Percentiles rank a stretch among this genome's conserved stretches.
phyloP scores from a whole-genome alignment of 2,329 filamentous ascomycete genomes.

The Pezizomycotina sp. region DNA sequence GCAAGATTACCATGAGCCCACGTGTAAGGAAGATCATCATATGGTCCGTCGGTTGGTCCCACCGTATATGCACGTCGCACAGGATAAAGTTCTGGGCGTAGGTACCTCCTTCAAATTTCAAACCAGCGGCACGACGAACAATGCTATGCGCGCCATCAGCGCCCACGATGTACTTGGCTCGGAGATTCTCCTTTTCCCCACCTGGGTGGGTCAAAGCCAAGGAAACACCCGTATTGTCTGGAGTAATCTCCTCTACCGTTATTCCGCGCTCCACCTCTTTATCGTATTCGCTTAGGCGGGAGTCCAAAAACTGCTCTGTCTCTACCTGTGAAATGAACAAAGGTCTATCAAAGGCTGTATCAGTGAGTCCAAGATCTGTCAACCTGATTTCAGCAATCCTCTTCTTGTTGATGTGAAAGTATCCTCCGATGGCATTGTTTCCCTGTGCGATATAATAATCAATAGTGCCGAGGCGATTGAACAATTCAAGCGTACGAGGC shows the following conservation, averaged over 20 bases:
- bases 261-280: conserved; percentile 25
- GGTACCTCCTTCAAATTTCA: conserved; percentile 31
- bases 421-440: conserved; percentile 29
- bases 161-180: conserved; percentile 34
- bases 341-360: conserved; percentile 27
- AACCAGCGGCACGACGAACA: conserved; percentile 31
- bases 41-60: conserved; percentile 26
- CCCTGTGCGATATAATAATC: conserved; percentile 29
- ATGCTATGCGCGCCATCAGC: conserved; percentile 39
- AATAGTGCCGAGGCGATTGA: conserved; percentile 33
- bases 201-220: conserved; percentile 22
- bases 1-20: conserved; percentile 27
- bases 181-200: conserved; percentile 24
- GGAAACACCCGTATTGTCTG: conserved; percentile 26
- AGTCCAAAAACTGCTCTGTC: conserved; percentile 28
- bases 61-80: conserved; percentile 30
- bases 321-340: conserved; percentile 28
- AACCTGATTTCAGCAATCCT: conserved; percentile 27
- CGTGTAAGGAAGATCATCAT: conserved; percentile 28
- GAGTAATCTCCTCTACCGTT: conserved; percentile 25
- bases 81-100: conserved; percentile 35
- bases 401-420: conserved; percentile 29
- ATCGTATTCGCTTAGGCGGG: conserved; percentile 21
- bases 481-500: conserved; percentile 36
- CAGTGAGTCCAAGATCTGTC: conserved; percentile 21